These are phyloP conservation scores for Aspergillus sclerotiicarbonarius DNA, from an alignment of 495 filamentous ascomycete genomes.

Conservation along the genomic window DNA sequence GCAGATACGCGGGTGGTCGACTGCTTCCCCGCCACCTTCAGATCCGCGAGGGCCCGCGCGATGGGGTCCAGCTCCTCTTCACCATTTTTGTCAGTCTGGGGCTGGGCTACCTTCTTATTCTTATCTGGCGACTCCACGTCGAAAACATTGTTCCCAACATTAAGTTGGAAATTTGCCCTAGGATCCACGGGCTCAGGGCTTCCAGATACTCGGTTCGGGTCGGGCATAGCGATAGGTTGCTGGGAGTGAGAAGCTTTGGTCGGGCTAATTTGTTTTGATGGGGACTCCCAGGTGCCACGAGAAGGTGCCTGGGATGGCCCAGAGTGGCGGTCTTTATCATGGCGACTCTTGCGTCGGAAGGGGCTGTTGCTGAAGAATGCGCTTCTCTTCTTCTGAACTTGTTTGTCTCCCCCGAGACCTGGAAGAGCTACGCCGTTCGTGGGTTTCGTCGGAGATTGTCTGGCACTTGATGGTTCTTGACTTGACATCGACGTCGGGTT, in stretches of 20 bases:
- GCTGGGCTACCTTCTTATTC: conserved; percentile 37
- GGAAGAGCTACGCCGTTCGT: conserved; percentile 46
- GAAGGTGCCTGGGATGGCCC: conserved; percentile 28
- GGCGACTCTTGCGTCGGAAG: conserved; percentile 88
- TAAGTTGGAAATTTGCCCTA: conserved; percentile 89
- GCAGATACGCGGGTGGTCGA: conserved; percentile 79
- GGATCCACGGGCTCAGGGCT: conserved; percentile 92
- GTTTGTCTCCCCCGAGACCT: conserved; percentile 56
- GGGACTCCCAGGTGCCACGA: conserved; percentile 40
- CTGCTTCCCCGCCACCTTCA: conserved; percentile 82
- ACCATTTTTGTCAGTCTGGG: conserved; percentile 31
- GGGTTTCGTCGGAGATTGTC: conserved; percentile 68
- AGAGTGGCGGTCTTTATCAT: conserved; percentile 68
- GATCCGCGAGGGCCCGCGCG: conserved; percentile 84
- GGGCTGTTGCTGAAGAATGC: conserved; percentile 96
- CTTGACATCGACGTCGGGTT: conserved; percentile 90
- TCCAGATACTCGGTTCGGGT: conserved; percentile 34
- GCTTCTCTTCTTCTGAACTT: conserved; percentile 77
- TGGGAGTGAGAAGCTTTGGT: conserved; percentile 25
- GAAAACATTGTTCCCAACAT: conserved; percentile 95
- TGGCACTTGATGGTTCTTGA: conserved; percentile 64
- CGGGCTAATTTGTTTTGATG: conserved; percentile 35
- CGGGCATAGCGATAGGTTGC: conserved; percentile 5
- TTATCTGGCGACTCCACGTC: conserved; percentile 84
- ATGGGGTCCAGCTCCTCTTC: conserved; percentile 77